Base-by-base conservation (phyloP, 331 rosid genomes). In the Cydonia oblonga region DNA sequence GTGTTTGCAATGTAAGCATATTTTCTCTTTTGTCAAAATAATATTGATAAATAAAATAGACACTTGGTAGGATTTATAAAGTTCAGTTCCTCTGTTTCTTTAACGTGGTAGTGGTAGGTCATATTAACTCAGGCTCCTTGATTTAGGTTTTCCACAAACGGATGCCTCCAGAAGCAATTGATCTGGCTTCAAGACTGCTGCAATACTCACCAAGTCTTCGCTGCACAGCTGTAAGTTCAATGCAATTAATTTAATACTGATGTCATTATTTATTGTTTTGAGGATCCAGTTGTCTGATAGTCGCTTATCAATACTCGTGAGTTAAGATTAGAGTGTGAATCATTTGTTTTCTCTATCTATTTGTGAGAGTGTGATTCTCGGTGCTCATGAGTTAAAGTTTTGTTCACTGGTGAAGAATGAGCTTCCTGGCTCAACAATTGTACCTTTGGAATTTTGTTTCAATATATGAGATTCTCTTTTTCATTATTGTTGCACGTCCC, bases 91-190 rank as follows among this genome's bases (percentile, higher is more conserved):
- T 30, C 35, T 30, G 35, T 30, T 30, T 30, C 35, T 30, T 6
- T 32, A 32, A 32, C 0, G 2, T 32, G 8, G 35, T 32, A 32
- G 35, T 32, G 35, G 35, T 6, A 6, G 35, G 35, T 32, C 9
- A 8, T 32, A 6, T 2, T 32, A 32, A 32, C 35, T 7, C 9
- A 9, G 35, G 35, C 35, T 32, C 51, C 53, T 68, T 70, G 33
- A 58, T 40, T 81, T 67, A 93, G 98, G 89, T 93, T 74, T 93
- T 93, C 76, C 97, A 93, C 88, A 90, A 90, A 86, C 82, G 86
- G 79, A 92, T 90, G 98, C 98, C 98, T 59, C 97, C 98, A 11
- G 98, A 92, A 80, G 98, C 98, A 59, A 93, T 93, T 62, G 98
- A 93, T 81, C 85, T 93, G 80, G 96, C 97, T 57, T 87, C 98